A percentile compares a stretch with the other conserved stretches of the same genome.
Evolutionary conservation across 2,329 filamentous ascomycete species (phyloP).

Genomic region (Madurella fahalii): DNA sequence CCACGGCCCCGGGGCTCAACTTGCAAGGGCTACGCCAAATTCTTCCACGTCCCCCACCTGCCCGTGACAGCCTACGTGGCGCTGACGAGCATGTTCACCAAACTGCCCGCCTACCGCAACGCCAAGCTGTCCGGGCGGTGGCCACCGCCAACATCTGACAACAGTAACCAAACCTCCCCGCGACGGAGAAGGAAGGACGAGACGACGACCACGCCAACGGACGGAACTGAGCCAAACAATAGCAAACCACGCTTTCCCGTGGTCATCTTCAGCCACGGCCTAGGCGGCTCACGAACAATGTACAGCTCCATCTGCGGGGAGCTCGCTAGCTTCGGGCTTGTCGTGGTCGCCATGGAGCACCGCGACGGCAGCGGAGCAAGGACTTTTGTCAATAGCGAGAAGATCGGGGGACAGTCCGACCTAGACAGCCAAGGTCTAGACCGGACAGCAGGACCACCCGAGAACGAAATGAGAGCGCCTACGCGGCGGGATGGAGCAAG

Average conservation of each 20-base stretch:
- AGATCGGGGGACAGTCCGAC: conserved; percentile 10
- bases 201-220: conserved; percentile 12
- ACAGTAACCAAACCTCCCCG: not conserved
- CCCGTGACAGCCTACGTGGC: conserved; percentile 51
- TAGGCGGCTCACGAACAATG: conserved; percentile 59
- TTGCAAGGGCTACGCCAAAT: conserved; percentile 59
- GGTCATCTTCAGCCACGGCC: conserved; percentile 62
- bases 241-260: conserved; percentile 50
- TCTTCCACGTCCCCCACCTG: conserved; percentile 48
- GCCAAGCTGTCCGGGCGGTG: conserved; percentile 53
- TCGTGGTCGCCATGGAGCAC: conserved; percentile 63
- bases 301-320: conserved; percentile 62
- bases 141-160: conserved; percentile 31
- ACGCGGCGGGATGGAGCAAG: conserved; percentile 21
- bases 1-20: conserved; percentile 53
- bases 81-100: conserved; percentile 58
- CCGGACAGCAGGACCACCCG: conserved; percentile 23
- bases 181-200: conserved; percentile 12
- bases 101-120: conserved; percentile 61
- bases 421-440: conserved; percentile 22
- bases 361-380: conserved; percentile 60
- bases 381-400: conserved; percentile 53
- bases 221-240: conserved; percentile 8
- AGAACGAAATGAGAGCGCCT: conserved; percentile 5
- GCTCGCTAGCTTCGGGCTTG: conserved; percentile 61